Evolutionary conservation across 2,329 filamentous ascomycete genomes (phyloP).

Genomic region (Whalleya microplaca): DNA sequence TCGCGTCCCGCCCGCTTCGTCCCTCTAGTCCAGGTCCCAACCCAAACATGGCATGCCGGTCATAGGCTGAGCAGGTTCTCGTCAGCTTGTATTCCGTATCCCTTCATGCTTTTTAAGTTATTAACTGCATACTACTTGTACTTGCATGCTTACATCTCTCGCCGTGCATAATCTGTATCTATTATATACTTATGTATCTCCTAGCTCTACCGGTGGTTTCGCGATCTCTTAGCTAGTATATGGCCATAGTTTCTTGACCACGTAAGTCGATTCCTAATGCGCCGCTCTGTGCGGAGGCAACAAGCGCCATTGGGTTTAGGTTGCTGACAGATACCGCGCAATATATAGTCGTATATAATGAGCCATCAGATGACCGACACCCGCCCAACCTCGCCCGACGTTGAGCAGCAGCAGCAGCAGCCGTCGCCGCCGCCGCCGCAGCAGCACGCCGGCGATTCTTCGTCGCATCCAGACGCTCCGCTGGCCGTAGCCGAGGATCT

Average conservation of each 20-base stretch:
- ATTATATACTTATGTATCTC: not conserved
- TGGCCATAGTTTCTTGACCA: not conserved
- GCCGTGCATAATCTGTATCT: too few species aligned
- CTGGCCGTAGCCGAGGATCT: slow-evolving; percentile 40
- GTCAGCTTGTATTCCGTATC: slow-evolving; percentile 7
- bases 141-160: too few species aligned
- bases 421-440: too few species aligned
- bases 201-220: not conserved
- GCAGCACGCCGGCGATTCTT: slow-evolving; percentile 2
- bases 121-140: too few species aligned
- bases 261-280: not conserved
- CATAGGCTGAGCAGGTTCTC: slow-evolving; percentile 26
- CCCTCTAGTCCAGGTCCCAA: not conserved
- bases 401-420: slow-evolving; percentile 32
- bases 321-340: slow-evolving; percentile 6
- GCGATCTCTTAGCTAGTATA: not conserved
- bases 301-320: not conserved
- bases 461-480: slow-evolving; percentile 33
- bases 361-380: slow-evolving; percentile 23
- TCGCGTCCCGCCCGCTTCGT: too few species aligned
- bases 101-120: not conserved
- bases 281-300: too few species aligned
- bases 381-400: slow-evolving; percentile 29
- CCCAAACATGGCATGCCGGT: slow-evolving; percentile 3
- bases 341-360: slow-evolving; percentile 20